Conservation (phyloP, 331 rosid species). For the Malus hybrid region DNA sequence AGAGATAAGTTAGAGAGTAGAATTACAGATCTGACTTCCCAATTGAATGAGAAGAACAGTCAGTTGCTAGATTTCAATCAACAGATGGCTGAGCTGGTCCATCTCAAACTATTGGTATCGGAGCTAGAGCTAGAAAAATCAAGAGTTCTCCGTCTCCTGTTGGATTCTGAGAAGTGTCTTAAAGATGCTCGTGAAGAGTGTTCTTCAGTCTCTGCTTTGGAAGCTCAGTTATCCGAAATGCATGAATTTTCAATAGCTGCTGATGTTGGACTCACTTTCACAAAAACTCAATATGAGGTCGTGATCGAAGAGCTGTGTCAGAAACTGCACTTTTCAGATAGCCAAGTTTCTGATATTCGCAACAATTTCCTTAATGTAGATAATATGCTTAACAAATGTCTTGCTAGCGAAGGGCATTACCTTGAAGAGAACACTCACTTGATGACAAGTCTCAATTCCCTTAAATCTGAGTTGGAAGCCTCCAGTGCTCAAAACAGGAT, state of each 20-base stretch:
- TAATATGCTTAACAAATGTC: conserved; percentile 39
- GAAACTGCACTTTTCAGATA: conserved; percentile 42
- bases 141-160: conserved; percentile 39
- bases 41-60: conserved; percentile 49
- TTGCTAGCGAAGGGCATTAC: conserved; percentile 43
- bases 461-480: conserved; percentile 55
- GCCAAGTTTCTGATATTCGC: conserved; percentile 36
- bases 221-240: conserved; percentile 61
- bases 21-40: conserved; percentile 51
- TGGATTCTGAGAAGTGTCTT: conserved; percentile 47
- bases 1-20: conserved; percentile 42
- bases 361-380: conserved; percentile 46
- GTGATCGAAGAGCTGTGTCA: conserved; percentile 40
- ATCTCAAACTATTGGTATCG: conserved; percentile 48
- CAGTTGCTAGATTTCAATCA: conserved; percentile 51
- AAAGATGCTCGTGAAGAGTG: conserved; percentile 39
- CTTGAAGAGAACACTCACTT: conserved; percentile 59
- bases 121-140: conserved; percentile 68
- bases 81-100: conserved; percentile 45
- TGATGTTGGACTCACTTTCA: conserved; percentile 47
- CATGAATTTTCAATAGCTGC: conserved; percentile 48
- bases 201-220: conserved; percentile 48
- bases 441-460: conserved; percentile 41
- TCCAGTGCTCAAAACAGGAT: conserved; percentile 37
- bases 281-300: conserved; percentile 55